A percentile compares a stretch with the other conserved stretches of the same genome.
phyloP scores from a whole-genome alignment of 768 basidiomycete species.

The Russula abietina region DNA sequence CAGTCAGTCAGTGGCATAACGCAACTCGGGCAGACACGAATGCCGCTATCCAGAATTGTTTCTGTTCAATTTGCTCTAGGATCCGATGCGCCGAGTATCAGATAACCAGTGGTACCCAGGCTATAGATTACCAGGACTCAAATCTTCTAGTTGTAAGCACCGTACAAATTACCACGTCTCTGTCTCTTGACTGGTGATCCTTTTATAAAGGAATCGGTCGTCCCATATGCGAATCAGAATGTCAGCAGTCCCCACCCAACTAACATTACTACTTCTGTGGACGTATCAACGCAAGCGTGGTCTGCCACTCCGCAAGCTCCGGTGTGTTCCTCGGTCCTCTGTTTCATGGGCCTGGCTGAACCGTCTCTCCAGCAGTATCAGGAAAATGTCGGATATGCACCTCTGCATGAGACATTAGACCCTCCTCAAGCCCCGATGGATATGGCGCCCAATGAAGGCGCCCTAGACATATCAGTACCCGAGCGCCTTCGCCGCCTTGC shows the following conservation, averaged over 20 bases:
- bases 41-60: neutral
- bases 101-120: fast-evolving
- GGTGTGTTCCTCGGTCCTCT: neutral
- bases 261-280: neutral
- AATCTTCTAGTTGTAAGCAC: neutral
- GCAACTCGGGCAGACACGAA: neutral
- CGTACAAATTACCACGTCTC: no score
- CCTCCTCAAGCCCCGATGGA: neutral
- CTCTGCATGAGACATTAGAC: neutral
- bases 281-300: neutral
- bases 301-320: neutral
- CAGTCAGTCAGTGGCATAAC: neutral
- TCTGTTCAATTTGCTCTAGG: neutral
- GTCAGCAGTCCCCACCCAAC: neutral
- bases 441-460: no score
- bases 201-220: neutral
- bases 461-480: neutral
- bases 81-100: no score
- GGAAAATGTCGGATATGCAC: neutral
- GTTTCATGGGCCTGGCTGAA: neutral
- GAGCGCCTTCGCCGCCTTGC: constrained; percentile 4
- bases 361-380: no score
- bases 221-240: neutral
- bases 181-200: neutral
- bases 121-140: neutral